A percentile compares a stretch with the other conserved stretches of the same genome.
Evolutionary conservation across 805 yeast species (phyloP).

Genomic region (Wickerhamiella azymoides): DNA sequence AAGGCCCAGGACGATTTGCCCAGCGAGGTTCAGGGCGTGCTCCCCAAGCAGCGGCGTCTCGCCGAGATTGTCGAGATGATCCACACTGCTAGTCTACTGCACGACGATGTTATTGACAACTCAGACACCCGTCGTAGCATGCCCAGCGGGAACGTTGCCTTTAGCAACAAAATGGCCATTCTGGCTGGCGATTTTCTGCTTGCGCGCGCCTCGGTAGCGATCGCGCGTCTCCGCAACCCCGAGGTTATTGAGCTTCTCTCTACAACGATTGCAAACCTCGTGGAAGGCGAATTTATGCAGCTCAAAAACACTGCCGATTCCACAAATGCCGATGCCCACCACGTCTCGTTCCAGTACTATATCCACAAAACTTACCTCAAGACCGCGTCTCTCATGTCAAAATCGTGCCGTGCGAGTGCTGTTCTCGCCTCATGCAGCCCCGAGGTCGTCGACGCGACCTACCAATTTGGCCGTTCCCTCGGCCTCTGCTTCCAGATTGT

Average conservation of each 20-base stretch:
- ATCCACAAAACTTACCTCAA: constrained; percentile 89
- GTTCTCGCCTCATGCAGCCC: constrained; percentile 76
- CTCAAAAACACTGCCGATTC: constrained; percentile 74
- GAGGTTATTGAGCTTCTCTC: constrained; percentile 93
- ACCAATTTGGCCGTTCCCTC: constrained; percentile 80
- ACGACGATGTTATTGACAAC: constrained; percentile 91
- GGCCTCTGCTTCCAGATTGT: constrained; percentile 94
- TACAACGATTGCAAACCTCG: constrained; percentile 90
- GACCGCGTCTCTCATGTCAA: constrained; percentile 88
- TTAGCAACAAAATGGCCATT: constrained; percentile 94
- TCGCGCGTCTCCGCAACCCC: constrained; percentile 86
- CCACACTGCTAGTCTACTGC: constrained; percentile 88
- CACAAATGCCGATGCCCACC: constrained; percentile 36
- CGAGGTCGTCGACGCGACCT: constrained; percentile 66
- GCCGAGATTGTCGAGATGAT: constrained; percentile 98
- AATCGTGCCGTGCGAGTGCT: constrained; percentile 85
- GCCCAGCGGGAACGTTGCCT: constrained; percentile 85
- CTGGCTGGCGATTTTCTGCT: constrained; percentile 91
- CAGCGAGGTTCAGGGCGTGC: constrained; percentile 54
- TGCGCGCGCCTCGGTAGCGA: constrained; percentile 92
- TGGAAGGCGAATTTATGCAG: constrained; percentile 98
- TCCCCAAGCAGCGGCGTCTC: constrained; percentile 87
- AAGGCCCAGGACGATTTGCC: constrained; percentile 66
- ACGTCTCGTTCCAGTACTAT: constrained; percentile 81
- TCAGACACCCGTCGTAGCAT: constrained; percentile 78